Conservation (phyloP, 306 rosid genomes). For the Betula pendula region DNA sequence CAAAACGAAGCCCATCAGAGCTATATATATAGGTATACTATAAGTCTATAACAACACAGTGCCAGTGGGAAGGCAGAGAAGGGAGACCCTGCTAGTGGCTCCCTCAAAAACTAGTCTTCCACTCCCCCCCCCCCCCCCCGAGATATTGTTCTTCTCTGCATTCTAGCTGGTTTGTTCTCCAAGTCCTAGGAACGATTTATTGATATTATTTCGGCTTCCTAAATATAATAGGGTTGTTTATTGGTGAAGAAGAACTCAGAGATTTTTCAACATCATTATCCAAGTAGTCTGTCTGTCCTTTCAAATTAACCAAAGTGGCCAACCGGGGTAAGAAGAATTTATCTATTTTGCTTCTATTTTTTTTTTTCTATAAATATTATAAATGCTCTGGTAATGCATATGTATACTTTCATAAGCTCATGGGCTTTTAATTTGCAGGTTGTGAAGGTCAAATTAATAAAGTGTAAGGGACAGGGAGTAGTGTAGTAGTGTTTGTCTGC, state of each 20-base stretch:
- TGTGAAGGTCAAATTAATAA: slow-evolving; percentile 8
- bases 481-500: neutral
- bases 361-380: neutral
- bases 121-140: too few relatives aligned
- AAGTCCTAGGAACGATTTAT: neutral
- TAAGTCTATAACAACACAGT: neutral
- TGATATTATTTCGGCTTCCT: neutral
- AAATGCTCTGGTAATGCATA: neutral
- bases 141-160: neutral
- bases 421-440: neutral
- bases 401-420: neutral
- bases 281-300: neutral
- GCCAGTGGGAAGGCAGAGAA: neutral
- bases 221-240: neutral
- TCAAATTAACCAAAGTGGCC: too few relatives aligned
- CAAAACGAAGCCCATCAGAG: slow-evolving; percentile 17
- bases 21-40: neutral
- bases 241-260: neutral
- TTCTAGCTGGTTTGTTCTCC: slow-evolving; percentile 1
- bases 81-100: neutral
- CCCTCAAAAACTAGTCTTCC: neutral
- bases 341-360: neutral
- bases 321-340: slow-evolving; percentile 4
- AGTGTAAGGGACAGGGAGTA: neutral
- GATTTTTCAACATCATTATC: neutral